Evolutionary conservation across 164 flowering plant species (phyloP), one percentile per base, ranked within the genome.

Genomic region (Magnolia sinica): DNA sequence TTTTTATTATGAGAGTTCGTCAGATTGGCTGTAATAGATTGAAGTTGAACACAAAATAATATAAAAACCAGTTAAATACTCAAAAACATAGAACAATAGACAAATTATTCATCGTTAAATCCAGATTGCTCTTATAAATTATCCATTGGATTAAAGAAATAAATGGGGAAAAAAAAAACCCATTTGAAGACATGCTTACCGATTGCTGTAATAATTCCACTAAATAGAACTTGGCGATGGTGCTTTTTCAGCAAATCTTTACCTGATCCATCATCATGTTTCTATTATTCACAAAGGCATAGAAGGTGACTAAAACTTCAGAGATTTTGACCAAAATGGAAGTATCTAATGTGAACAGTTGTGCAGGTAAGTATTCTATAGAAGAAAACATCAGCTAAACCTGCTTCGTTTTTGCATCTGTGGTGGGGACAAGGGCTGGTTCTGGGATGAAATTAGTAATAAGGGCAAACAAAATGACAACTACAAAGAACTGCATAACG

Each of bases 121-220:
- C 45, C 45, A 37, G 45, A 37, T 37, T 37, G 5, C 45, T 37
- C 45, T 37, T 4, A 37, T 37, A 37, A 37, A 37, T 37, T 37
- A 37, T 37, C 45, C 45, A 37, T 37, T 37, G 5, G 45, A 37
- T 37, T 37, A 37, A 37, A 3, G 45, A 37, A 37, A 37, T 37
- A 37, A 37, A 37, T 37, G 27, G 27, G 27, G n/a, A n/a, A n/a
- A 16, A 55, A 55, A 7, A 16, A 11, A 55, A 10, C 9, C 58
- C 13, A 13, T 55, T 58, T 19, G 65, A 74, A 11, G 64, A 45
- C 58, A 76, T 8, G 58, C 81, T 76, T 73, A 93, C 99, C 98
- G 73, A 96, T 80, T 68, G 99, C 98, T 2, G 95, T 94, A 81
- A 94, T 79, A 67, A 96, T 94, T 58, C 99, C 99, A 86, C 99